These are phyloP conservation scores for Zymoseptoria tritici DNA, from an alignment of 2,329 filamentous ascomycete species.

Conservation along the genomic window DNA sequence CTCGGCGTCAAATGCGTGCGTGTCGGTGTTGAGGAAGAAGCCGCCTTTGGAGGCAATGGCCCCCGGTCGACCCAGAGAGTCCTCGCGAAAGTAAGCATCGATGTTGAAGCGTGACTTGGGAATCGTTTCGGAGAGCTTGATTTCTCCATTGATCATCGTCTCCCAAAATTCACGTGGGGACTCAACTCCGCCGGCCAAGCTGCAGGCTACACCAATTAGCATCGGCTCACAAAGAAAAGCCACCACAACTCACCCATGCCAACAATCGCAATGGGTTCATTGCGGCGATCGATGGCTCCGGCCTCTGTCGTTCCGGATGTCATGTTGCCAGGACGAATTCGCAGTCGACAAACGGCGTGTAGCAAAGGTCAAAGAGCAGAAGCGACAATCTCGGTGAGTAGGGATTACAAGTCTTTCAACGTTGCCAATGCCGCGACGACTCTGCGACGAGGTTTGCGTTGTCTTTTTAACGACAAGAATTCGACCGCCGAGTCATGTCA, in stretches of 20 bases:
- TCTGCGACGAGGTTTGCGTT: too few relatives aligned
- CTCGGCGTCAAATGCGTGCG: slow-evolving; percentile 11
- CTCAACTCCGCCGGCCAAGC: neutral
- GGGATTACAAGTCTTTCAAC: too few relatives aligned
- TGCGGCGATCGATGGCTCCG: neutral
- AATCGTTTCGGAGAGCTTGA: neutral
- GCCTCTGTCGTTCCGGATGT: neutral
- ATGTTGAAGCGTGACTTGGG: neutral
- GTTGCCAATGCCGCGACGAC: too few relatives aligned
- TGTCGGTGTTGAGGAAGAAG: slow-evolving; percentile 14
- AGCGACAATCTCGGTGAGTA: too few relatives aligned
- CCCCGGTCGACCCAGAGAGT: neutral
- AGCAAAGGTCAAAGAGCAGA: too few relatives aligned
- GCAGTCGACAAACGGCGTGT: too few relatives aligned
- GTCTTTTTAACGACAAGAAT: too few relatives aligned
- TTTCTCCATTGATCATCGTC: neutral
- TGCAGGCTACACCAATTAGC: neutral
- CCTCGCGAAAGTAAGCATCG: neutral
- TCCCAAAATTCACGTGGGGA: neutral
- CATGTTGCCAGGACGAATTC: too few relatives aligned
- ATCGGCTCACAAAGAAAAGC: neutral
- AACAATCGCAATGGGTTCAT: neutral
- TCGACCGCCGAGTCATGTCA: too few relatives aligned
- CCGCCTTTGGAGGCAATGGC: neutral
- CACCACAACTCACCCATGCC: neutral